Evolutionary conservation across 208 protist species (phyloP).

Genomic region (Trichomonas gallinae): DNA sequence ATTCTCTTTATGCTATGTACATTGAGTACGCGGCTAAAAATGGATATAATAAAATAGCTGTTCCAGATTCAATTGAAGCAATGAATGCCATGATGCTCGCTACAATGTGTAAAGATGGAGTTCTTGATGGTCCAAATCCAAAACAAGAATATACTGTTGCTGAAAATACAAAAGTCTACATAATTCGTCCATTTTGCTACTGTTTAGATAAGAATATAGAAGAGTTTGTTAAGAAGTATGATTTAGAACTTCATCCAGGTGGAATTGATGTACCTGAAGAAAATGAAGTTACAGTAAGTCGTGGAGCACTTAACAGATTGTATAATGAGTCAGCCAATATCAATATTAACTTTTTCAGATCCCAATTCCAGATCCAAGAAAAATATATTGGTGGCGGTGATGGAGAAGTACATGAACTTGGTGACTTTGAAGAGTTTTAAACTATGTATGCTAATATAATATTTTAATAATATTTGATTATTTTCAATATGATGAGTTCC

Average conservation of each 20-base stretch:
- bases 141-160: background rate
- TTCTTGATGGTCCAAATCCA: background rate
- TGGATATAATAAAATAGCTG: background rate
- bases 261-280: background rate
- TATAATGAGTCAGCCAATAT: background rate
- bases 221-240: background rate
- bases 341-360: background rate
- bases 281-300: background rate
- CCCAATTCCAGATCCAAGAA: background rate
- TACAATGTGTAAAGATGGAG: background rate
- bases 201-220: background rate
- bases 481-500: too few species aligned
- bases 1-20: background rate
- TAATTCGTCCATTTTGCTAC: slow-evolving; percentile 14
- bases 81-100: background rate
- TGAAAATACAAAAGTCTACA: background rate
- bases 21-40: background rate
- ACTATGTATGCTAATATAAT: too few species aligned
- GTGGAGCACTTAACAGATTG: background rate
- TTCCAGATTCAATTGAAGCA: background rate
- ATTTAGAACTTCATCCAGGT: background rate
- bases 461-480: too few species aligned
- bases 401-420: background rate
- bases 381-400: background rate
- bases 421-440: background rate